Base-by-base conservation (phyloP, 441 rosid species). In the Capsella rubella region DNA sequence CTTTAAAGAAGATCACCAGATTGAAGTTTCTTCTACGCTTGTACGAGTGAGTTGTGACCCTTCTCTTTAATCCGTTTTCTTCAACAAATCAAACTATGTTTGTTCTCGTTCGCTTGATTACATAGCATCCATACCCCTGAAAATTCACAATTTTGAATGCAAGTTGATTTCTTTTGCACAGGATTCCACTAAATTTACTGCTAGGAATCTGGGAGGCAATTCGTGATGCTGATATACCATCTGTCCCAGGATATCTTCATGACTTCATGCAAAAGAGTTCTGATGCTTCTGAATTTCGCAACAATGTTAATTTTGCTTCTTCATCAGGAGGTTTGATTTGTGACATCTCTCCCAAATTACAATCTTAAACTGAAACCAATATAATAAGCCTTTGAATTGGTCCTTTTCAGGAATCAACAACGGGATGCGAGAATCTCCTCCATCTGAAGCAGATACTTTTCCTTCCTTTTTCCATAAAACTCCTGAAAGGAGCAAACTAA, bases 381-480 rank as follows among this genome's bases (percentile, higher is more conserved):
- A 34, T 11, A n/a, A 15, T 42, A 57, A 64, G 67, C 56, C 31
- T 70, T 14, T 57, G 53, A 14, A 5, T 53, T 39, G 27, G 8
- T 37, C 27, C 61, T 50, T 39, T 73, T 25, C 89, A 93, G 98
- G 89, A 71, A 35, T 13, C 60, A 78, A 70, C 45, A 77, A 69
- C 37, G 76, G 69, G 68, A 74, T 70, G 7, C 63, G 81, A 18
- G 67, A 78, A 16, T 72, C 68, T 14, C 79, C 76, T 71, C 74
- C 71, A 8, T 84, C 84, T 9, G 89, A 82, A 65, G 69, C 82
- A 13, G 87, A 84, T 57, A 76, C 66, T 14, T 87, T 71, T 66
- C 91, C 85, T 62, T 94, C 97, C 56, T 71, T 86, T 55, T 83
- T 86, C 83, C 91, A 92, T 76, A 29, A 69, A 59, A 87, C 91